Evolutionary conservation across 1,284 basidiomycete species (phyloP).

Genomic region (Ceratobasidium sp.): DNA sequence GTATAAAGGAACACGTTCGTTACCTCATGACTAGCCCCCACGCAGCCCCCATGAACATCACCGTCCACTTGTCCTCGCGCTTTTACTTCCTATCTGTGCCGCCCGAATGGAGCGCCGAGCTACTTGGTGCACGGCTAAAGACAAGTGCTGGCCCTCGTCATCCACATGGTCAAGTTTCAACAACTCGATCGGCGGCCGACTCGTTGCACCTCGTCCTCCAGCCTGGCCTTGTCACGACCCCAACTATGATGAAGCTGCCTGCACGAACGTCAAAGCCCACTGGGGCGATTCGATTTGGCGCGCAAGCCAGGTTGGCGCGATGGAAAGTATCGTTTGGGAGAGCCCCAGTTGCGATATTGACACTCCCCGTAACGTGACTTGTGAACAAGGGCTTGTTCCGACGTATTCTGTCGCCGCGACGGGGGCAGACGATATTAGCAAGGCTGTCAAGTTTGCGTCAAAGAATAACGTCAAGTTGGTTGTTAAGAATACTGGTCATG

Average conservation of each 20-base stretch:
- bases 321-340: conserved; percentile 17
- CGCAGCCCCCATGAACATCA: not conserved
- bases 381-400: conserved; percentile 32
- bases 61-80: not conserved
- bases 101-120: not conserved
- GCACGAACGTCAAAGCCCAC: conserved; percentile 23
- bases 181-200: conserved; percentile 11
- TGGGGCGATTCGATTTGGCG: conserved; percentile 41
- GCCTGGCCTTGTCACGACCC: not conserved
- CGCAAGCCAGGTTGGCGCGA: conserved; percentile 30
- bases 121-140: conserved; percentile 7
- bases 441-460: conserved; percentile 23
- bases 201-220: conserved; percentile 25
- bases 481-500: conserved; percentile 41
- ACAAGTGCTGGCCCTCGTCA: conserved; percentile 26
- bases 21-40: not conserved
- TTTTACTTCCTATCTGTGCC: not conserved
- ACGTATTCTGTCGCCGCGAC: conserved; percentile 26
- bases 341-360: conserved; percentile 9
- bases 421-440: conserved; percentile 4
- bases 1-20: not conserved
- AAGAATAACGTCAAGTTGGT: conserved; percentile 24
- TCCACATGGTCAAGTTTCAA: conserved; percentile 4
- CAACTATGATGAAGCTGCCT: conserved; percentile 29
- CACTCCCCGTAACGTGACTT: not conserved